A percentile compares a stretch with the other conserved stretches of the same genome.
Conservation (phyloP, 2,329 filamentous ascomycete genomes). For the Chalara sp. region DNA sequence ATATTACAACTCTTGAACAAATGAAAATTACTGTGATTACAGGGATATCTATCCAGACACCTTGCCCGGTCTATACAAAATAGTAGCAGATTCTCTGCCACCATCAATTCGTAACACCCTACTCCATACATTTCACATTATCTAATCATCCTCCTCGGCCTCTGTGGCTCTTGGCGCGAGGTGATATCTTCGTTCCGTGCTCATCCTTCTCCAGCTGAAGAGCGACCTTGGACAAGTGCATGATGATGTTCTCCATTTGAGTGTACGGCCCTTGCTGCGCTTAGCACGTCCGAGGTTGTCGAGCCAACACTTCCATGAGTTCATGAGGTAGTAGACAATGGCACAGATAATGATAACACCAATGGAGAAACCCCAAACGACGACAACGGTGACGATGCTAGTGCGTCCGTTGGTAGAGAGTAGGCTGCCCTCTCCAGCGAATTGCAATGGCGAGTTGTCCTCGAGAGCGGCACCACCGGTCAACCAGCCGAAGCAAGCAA, state of each 20-base stretch:
- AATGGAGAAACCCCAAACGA: constrained; percentile 61
- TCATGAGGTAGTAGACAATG: constrained; percentile 57
- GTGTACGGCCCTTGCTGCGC: constrained; percentile 51
- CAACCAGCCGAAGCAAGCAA: constrained; percentile 71
- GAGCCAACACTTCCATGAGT: constrained; percentile 48
- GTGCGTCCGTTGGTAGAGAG: constrained; percentile 32
- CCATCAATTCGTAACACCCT: not conserved
- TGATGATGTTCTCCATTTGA: constrained; percentile 59
- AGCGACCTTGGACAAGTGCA: constrained; percentile 56
- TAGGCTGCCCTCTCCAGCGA: constrained; percentile 28
- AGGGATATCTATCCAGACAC: no score
- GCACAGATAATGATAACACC: constrained; percentile 59
- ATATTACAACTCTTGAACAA: no score
- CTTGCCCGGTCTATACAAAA: not conserved
- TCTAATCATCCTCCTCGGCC: constrained; percentile 27
- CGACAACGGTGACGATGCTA: constrained; percentile 53
- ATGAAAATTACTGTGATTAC: no score
- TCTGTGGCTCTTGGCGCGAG: constrained; percentile 22
- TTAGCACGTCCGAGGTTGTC: constrained; percentile 58
- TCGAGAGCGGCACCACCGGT: constrained; percentile 35
- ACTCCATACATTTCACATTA: not conserved
- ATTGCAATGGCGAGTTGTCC: not conserved
- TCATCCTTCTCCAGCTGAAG: constrained; percentile 50
- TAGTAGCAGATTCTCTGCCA: not conserved
- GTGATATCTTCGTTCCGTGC: constrained; percentile 27